Percentiles rank a stretch among this genome's conserved stretches.
Evolutionary conservation across 208 protist genomes (phyloP).

Genomic region (Acanthamoeba sp.): DNA sequence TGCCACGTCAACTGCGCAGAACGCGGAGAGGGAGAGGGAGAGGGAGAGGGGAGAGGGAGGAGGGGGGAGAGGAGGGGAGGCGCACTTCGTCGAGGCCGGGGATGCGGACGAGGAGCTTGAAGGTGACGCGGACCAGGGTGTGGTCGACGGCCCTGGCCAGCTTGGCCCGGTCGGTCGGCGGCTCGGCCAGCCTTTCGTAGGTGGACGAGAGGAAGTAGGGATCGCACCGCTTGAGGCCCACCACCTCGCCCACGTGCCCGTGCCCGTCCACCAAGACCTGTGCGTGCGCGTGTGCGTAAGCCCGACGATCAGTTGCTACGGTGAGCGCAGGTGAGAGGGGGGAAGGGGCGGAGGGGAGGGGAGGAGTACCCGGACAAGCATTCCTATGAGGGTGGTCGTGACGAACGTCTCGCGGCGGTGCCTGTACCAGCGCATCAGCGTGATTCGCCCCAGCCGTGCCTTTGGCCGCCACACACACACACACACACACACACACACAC

Average conservation of each 20-base stretch:
- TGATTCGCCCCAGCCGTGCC: neutral
- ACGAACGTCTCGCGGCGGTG: neutral
- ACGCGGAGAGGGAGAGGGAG: too few relatives aligned
- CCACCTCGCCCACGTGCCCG: neutral
- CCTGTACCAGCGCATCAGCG: neutral
- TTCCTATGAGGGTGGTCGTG: neutral
- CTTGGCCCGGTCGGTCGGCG: neutral
- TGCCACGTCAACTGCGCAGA: too few relatives aligned
- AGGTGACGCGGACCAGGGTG: neutral
- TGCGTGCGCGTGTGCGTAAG: too few relatives aligned
- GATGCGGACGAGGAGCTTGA: neutral
- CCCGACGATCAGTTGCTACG: too few relatives aligned
- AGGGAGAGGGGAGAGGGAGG: neutral
- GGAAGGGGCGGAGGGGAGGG: neutral
- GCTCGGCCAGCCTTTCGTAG: neutral
- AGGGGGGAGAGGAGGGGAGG: neutral
- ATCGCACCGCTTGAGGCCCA: neutral
- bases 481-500: too few relatives aligned
- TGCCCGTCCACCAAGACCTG: neutral
- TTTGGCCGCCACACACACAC: neutral
- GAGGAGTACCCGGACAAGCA: neutral
- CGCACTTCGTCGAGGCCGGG: neutral
- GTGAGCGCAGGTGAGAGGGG: too few relatives aligned
- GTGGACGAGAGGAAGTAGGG: neutral
- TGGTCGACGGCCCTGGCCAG: neutral